Conservation (phyloP, 345 rosid species). For the Microthlaspi erraticum region DNA sequence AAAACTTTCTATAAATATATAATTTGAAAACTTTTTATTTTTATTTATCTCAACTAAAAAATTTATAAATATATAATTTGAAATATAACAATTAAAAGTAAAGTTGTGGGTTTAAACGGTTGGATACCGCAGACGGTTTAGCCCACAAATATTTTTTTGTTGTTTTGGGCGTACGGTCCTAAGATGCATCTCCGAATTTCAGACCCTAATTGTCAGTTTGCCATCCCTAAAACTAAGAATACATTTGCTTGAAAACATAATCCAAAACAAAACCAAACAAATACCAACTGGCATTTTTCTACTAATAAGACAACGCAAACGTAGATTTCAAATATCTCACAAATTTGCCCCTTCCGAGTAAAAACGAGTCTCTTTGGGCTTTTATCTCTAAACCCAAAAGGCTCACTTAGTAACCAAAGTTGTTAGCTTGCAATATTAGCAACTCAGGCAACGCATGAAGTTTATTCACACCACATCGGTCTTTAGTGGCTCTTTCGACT, state of each 20-base stretch:
- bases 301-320: constrained; percentile 5
- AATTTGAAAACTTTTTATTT: neutral
- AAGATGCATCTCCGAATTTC: neutral
- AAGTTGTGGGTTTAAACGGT: neutral
- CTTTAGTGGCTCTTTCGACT: constrained; percentile 59
- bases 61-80: no score
- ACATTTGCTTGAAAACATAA: neutral
- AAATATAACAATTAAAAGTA: no score
- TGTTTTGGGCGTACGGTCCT: no score
- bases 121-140: neutral
- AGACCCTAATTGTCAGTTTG: neutral
- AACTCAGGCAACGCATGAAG: constrained; percentile 27
- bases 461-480: constrained; percentile 9
- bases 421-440: constrained; percentile 5
- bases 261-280: constrained; percentile 19
- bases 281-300: neutral
- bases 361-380: constrained; percentile 19
- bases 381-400: constrained; percentile 14
- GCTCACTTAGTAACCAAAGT: constrained; percentile 21
- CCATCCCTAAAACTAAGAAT: neutral
- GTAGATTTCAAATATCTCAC: constrained; percentile 23
- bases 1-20: neutral
- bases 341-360: neutral
- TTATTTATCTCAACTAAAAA: neutral
- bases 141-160: neutral